These are phyloP conservation scores for Cercospora beticola DNA, from an alignment of 2,329 filamentous ascomycete genomes.

Conservation along the genomic window DNA sequence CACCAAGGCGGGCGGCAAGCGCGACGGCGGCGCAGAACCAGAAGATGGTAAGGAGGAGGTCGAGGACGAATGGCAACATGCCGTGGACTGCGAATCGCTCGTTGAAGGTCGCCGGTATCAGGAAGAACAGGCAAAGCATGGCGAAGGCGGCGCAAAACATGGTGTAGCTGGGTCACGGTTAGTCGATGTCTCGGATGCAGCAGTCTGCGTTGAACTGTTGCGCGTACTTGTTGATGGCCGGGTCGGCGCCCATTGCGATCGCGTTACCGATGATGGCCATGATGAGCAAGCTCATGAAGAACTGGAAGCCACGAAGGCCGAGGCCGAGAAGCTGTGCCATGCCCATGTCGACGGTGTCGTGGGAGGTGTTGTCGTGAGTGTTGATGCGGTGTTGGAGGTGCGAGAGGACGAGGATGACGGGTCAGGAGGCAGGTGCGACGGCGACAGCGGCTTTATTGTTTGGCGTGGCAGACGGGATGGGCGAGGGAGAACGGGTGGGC, in stretches of 20 bases:
- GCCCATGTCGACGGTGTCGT: slow-evolving; percentile 13
- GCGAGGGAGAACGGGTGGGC: neutral
- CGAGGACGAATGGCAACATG: slow-evolving; percentile 56
- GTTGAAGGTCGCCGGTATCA: slow-evolving; percentile 58
- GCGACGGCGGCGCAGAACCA: slow-evolving; percentile 70
- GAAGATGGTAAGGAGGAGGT: slow-evolving; percentile 63
- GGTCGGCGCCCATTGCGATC: slow-evolving; percentile 52
- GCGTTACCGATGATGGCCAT: slow-evolving; percentile 64
- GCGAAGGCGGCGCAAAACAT: slow-evolving; percentile 69
- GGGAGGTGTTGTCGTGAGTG: neutral
- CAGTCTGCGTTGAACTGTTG: neutral
- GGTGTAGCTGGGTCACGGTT: slow-evolving; percentile 35
- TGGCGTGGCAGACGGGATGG: neutral
- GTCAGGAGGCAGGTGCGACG: neutral
- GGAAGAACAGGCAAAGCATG: slow-evolving; percentile 65
- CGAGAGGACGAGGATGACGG: neutral
- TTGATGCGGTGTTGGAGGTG: neutral
- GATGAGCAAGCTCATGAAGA: slow-evolving; percentile 60
- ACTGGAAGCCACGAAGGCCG: slow-evolving; percentile 45
- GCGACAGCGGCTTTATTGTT: neutral
- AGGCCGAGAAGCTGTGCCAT: slow-evolving; percentile 29
- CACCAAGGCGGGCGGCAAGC: slow-evolving; percentile 66
- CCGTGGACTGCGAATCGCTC: slow-evolving; percentile 53
- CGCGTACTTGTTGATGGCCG: slow-evolving; percentile 56
- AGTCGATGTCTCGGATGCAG: neutral